These are phyloP conservation scores for Colletotrichum aenigma DNA, from an alignment of 2,329 filamentous ascomycete genomes.

Conservation along the genomic window DNA sequence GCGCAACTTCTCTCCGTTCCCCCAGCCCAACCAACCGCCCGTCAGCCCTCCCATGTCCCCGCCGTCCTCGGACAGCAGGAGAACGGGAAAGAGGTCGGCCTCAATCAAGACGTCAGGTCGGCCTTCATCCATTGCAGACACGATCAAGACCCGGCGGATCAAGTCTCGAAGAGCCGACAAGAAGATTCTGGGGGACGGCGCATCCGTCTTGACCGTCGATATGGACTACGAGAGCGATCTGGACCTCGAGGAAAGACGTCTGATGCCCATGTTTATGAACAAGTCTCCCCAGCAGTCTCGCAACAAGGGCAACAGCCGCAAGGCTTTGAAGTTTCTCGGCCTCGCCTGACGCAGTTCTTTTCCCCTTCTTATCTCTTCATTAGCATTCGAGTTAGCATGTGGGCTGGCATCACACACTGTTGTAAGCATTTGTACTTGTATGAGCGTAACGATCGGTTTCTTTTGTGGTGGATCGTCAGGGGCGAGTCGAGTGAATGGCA, in stretches of 20 bases:
- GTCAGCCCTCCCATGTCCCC: constrained; percentile 17
- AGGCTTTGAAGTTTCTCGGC: constrained; percentile 59
- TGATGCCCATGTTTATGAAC: constrained; percentile 55
- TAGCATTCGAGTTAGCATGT: neutral
- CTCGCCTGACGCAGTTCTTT: constrained; percentile 35
- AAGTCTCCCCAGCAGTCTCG: constrained; percentile 29
- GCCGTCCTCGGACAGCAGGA: neutral
- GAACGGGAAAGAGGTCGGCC: neutral
- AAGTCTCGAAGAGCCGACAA: constrained; percentile 27
- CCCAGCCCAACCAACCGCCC: constrained; percentile 13
- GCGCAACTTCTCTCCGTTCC: constrained; percentile 31
- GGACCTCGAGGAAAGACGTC: constrained; percentile 52
- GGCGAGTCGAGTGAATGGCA: neutral
- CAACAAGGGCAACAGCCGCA: constrained; percentile 50
- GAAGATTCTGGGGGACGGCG: constrained; percentile 24
- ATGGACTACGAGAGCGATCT: constrained; percentile 43
- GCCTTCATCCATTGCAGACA: constrained; percentile 38
- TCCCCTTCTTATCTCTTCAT: neutral
- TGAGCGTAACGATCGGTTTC: neutral
- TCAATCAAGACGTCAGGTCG: constrained; percentile 20
- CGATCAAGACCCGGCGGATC: constrained; percentile 33
- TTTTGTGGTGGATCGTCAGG: neutral
- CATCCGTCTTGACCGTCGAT: constrained; percentile 39
- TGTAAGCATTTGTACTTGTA: neutral
- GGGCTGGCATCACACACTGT: neutral